Percentiles rank a stretch among this genome's conserved stretches.
Evolutionary conservation across 2,329 filamentous ascomycete species (phyloP).

Genomic region (Sporothrix pseudoabietina): DNA sequence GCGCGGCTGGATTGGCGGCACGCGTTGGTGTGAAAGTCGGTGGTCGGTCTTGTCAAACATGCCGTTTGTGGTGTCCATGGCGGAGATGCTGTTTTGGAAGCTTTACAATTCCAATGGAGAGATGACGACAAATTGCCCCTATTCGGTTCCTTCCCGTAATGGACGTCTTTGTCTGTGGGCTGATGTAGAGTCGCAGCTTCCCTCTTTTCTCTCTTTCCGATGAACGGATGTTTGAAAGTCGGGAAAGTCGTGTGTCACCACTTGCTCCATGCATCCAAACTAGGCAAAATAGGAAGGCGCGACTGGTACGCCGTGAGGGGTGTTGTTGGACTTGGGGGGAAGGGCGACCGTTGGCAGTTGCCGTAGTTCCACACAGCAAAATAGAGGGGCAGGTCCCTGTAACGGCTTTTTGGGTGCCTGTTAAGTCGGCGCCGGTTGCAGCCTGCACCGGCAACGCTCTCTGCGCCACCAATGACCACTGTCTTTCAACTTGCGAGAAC

Average conservation of each 20-base stretch:
- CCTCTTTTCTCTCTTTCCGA: not conserved
- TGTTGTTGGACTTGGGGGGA: not conserved
- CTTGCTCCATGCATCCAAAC: not conserved
- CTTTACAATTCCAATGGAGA: not conserved
- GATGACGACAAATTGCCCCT: not conserved
- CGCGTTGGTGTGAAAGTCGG: not conserved
- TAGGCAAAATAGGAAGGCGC: conserved; percentile 12
- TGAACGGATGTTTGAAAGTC: not conserved
- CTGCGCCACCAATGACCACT: not conserved
- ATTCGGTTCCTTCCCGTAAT: conserved; percentile 10
- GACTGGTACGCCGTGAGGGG: not conserved
- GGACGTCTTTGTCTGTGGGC: not conserved
- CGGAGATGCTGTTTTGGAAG: not conserved
- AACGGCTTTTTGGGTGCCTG: not conserved
- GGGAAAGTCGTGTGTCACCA: not conserved
- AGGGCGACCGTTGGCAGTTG: not conserved
- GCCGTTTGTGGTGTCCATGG: not conserved
- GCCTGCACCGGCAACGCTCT: not conserved
- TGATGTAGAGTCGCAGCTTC: not conserved
- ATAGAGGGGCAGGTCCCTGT: not conserved
- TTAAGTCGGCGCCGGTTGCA: not conserved
- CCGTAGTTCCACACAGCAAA: not conserved
- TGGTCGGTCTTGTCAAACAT: not conserved
- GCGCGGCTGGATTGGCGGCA: conserved; percentile 50
- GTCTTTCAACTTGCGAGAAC: not conserved